Conservation (phyloP, 1,139 yeast genomes). For the Saccharomyces hybrid region DNA sequence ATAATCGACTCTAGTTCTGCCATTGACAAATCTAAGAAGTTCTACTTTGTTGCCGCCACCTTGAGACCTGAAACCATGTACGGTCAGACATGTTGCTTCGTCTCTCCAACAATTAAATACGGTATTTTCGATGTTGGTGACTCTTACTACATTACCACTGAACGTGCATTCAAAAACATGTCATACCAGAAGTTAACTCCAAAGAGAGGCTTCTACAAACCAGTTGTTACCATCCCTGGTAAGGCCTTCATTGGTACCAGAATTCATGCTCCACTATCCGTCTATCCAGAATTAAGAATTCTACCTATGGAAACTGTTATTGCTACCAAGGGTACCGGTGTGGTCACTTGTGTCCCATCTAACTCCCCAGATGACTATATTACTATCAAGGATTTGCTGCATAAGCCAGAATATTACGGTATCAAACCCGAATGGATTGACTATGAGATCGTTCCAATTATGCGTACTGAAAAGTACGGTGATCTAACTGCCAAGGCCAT, state of each 20-base stretch:
- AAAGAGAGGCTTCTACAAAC: conserved; percentile 64
- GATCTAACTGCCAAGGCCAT: conserved; percentile 78
- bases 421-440: conserved; percentile 84
- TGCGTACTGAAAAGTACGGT: conserved; percentile 81
- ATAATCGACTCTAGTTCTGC: conserved; percentile 40
- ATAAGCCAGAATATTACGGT: conserved; percentile 87
- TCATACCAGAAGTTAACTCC: conserved; percentile 91
- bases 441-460: conserved; percentile 62
- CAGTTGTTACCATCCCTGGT: conserved; percentile 61
- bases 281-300: conserved; percentile 62
- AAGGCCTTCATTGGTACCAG: conserved; percentile 72
- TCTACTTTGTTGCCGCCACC: conserved; percentile 90
- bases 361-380: conserved; percentile 96
- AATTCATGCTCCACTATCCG: conserved; percentile 78
- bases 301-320: conserved; percentile 97
- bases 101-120: conserved; percentile 86
- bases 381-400: conserved; percentile 72
- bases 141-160: conserved; percentile 77
- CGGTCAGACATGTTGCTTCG: conserved; percentile 97
- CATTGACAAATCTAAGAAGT: conserved; percentile 52
- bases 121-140: conserved; percentile 89
- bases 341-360: conserved; percentile 96
- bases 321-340: conserved; percentile 97
- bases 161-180: conserved; percentile 98
- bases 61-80: conserved; percentile 98